Conservation (phyloP, 1,284 basidiomycete species). For the Trichosporon asahii region DNA sequence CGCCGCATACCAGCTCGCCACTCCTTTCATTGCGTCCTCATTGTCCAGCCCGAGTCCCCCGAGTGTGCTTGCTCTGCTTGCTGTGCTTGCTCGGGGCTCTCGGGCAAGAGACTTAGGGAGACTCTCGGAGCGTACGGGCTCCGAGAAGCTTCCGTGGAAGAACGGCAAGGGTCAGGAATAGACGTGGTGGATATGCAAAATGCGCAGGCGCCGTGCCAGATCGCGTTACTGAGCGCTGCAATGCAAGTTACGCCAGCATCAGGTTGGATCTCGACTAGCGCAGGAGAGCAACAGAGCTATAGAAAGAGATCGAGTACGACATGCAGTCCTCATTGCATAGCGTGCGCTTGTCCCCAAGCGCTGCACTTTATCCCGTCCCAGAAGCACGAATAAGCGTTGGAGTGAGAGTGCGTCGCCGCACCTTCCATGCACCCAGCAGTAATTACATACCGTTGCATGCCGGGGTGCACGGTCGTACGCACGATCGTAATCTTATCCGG, state of each 20-base stretch:
- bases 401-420: not conserved
- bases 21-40: not conserved
- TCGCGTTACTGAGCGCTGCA: no score
- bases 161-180: not conserved
- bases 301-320: not conserved
- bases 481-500: not conserved
- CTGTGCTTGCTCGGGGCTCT: no score
- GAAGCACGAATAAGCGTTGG: not conserved
- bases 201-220: no score
- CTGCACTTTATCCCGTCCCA: not conserved
- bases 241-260: no score
- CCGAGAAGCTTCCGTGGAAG: not conserved
- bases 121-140: not conserved
- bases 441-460: not conserved
- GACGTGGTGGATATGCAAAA: not conserved
- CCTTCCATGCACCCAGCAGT: no score
- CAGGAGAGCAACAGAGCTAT: not conserved
- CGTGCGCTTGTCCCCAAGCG: not conserved
- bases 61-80: no score
- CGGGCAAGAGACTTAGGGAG: no score
- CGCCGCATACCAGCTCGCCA: not conserved
- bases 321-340: not conserved
- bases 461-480: not conserved
- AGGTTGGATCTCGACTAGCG: not conserved
- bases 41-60: no score